Evolutionary conservation across 495 filamentous ascomycete genomes (phyloP).

Genomic region (Talaromyces wortmannii): DNA sequence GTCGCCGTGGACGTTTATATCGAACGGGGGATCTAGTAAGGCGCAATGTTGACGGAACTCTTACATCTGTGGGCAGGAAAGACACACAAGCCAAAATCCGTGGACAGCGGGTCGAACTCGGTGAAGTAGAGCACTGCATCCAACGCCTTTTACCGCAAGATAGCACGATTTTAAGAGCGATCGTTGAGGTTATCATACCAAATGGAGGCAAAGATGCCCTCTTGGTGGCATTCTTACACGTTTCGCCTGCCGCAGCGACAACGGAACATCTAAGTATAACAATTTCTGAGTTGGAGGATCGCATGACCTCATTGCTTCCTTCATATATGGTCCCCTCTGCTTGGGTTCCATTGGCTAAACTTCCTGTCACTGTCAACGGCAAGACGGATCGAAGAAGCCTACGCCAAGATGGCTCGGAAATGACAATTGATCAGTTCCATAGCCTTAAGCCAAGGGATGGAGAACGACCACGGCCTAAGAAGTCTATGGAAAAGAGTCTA

Average conservation of each 20-base stretch:
- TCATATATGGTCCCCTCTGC: conserved; percentile 27
- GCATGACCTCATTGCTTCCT: conserved; percentile 28
- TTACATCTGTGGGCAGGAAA: neutral
- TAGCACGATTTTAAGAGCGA: neutral
- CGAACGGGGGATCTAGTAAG: conserved; percentile 38
- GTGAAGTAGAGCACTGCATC: neutral
- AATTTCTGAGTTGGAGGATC: neutral
- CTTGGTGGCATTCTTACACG: conserved; percentile 8
- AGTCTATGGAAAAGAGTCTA: conserved; percentile 28
- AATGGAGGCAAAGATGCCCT: neutral
- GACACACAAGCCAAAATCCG: neutral
- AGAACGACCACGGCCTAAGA: conserved; percentile 16
- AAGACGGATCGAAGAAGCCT: conserved; percentile 24
- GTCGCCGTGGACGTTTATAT: conserved; percentile 33
- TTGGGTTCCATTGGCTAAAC: conserved; percentile 21
- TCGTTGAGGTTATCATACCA: neutral
- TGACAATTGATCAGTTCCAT: conserved; percentile 12
- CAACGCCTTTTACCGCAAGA: neutral
- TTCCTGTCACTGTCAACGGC: conserved; percentile 26
- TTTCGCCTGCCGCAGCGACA: conserved; percentile 7
- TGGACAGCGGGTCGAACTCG: neutral
- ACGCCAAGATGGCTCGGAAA: neutral
- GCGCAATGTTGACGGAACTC: conserved; percentile 7
- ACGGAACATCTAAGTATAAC: neutral
- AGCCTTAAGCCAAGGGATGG: conserved; percentile 8